phyloP scores from a whole-genome alignment of 2,329 filamentous ascomycete species.

The Colletotrichum gloeosporioides region DNA sequence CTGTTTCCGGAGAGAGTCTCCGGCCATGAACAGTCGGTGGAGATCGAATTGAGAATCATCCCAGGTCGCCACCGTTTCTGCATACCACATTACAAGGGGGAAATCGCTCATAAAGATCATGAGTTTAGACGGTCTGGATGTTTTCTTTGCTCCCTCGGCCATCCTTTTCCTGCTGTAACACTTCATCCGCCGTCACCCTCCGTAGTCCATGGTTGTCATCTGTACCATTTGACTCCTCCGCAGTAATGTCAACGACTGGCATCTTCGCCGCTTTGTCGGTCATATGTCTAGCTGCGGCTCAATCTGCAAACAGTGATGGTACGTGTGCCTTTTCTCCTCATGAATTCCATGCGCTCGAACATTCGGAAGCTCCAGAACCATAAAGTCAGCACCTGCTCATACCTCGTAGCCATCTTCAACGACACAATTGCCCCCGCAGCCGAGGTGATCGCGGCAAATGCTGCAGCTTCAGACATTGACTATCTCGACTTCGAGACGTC shows the following conservation, averaged over 20 bases:
- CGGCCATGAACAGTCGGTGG: background rate
- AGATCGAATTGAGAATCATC: background rate
- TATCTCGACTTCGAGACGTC: background rate
- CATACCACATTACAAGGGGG: background rate
- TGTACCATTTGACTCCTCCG: background rate
- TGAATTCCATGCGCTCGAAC: background rate
- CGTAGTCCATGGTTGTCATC: background rate
- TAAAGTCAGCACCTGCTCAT: background rate
- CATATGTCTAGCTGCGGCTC: background rate
- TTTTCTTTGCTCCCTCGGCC: background rate
- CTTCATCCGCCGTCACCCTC: background rate
- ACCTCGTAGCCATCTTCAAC: background rate
- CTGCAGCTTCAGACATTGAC: background rate
- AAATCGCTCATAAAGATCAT: background rate
- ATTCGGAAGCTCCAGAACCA: background rate
- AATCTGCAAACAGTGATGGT: background rate
- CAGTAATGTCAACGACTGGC: background rate
- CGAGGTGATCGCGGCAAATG: background rate
- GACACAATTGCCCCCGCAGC: background rate
- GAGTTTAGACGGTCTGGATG: background rate
- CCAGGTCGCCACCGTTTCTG: background rate
- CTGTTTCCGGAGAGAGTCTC: background rate
- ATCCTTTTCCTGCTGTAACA: background rate
- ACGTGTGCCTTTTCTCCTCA: background rate
- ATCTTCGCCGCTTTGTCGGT: background rate